phyloP scores from a whole-genome alignment of 106 monocot genomes.

The Dendrobium chrysotoxum region DNA sequence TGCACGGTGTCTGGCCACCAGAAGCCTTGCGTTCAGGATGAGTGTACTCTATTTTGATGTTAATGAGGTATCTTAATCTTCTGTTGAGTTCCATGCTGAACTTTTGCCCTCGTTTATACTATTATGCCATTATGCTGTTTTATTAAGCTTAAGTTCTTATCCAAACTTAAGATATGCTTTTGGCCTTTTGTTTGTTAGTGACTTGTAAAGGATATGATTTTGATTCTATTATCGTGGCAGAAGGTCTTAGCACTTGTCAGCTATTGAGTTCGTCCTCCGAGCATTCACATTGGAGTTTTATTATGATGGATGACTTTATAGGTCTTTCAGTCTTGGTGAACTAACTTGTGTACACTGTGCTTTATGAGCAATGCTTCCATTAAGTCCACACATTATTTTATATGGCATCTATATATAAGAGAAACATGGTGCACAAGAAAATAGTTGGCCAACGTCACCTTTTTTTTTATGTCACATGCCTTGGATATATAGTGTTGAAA shows the following conservation, averaged over 20 bases:
- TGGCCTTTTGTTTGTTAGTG: neutral
- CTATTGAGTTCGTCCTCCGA: neutral
- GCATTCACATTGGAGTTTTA: neutral
- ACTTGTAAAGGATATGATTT: neutral
- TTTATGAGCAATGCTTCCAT: too few relatives aligned
- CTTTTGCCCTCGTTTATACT: neutral
- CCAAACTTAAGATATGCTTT: neutral
- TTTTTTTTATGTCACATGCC: too few relatives aligned
- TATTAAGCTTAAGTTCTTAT: neutral
- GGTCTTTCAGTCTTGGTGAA: neutral
- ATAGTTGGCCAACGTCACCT: too few relatives aligned
- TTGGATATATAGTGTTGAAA: too few relatives aligned
- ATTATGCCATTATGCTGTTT: neutral
- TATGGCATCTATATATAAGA: too few relatives aligned
- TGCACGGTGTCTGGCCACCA: conserved; percentile 68
- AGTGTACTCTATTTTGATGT: conserved; percentile 89
- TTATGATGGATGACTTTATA: neutral
- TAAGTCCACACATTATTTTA: too few relatives aligned
- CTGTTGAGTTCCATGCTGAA: neutral
- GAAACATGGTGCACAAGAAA: too few relatives aligned
- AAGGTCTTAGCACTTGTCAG: neutral
- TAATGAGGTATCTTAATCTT: conserved; percentile 20
- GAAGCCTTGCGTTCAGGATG: conserved; percentile 90
- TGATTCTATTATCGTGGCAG: neutral
- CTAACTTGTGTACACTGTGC: too few relatives aligned